Percentiles rank a stretch among this genome's conserved stretches.
Evolutionary conservation across 1,139 yeast species (phyloP).

Genomic region (Candida albicans): DNA sequence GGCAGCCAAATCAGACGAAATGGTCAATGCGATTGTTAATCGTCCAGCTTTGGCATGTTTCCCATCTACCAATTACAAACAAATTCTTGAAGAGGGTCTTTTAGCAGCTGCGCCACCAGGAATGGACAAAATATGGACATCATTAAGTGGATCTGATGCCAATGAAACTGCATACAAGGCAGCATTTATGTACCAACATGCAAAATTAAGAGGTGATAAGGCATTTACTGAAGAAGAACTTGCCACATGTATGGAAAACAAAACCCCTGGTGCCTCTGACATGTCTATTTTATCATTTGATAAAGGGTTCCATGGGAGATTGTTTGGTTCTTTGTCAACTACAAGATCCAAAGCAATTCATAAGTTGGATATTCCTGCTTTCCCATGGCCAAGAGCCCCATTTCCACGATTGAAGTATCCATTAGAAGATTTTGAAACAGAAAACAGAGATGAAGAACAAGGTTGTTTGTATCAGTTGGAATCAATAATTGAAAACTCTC

Average conservation of each 20-base stretch:
- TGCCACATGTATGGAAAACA: slow-evolving; percentile 61
- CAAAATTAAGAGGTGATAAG: slow-evolving; percentile 53
- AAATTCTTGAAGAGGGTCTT: slow-evolving; percentile 54
- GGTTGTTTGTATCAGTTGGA: slow-evolving; percentile 61
- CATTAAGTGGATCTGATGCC: slow-evolving; percentile 73
- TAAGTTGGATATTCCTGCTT: slow-evolving; percentile 73
- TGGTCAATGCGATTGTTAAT: slow-evolving; percentile 66
- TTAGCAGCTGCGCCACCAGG: slow-evolving; percentile 73
- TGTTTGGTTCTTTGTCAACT: slow-evolving; percentile 70
- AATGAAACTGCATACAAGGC: slow-evolving; percentile 78
- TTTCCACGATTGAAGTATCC: slow-evolving; percentile 70
- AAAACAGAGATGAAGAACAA: slow-evolving; percentile 60
- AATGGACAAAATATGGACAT: slow-evolving; percentile 64
- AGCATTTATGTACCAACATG: slow-evolving; percentile 72
- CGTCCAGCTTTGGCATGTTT: slow-evolving; percentile 78
- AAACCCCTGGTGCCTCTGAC: slow-evolving; percentile 67
- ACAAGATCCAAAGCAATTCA: slow-evolving; percentile 77
- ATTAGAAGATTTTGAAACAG: slow-evolving; percentile 49
- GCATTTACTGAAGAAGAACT: slow-evolving; percentile 60
- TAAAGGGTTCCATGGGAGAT: slow-evolving; percentile 73
- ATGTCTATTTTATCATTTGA: slow-evolving; percentile 68
- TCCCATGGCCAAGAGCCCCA: slow-evolving; percentile 76
- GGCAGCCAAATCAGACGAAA: slow-evolving; percentile 62
- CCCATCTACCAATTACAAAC: slow-evolving; percentile 57
- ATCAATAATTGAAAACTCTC: slow-evolving; percentile 45